phyloP scores from a whole-genome alignment of 2,329 filamentous ascomycete genomes.

The Colletotrichum tropicale region DNA sequence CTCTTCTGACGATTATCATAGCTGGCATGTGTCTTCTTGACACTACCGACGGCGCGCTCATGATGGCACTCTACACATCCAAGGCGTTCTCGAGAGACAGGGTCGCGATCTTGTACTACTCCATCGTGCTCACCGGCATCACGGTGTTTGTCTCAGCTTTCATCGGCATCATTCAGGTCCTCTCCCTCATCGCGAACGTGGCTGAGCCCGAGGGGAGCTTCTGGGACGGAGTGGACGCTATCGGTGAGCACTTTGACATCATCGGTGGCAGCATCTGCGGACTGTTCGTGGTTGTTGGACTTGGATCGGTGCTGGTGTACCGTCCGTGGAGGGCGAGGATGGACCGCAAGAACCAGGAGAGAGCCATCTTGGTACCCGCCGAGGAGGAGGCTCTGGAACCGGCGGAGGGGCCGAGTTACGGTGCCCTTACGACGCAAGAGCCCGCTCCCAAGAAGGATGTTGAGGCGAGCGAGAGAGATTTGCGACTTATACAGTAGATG shows the following conservation, averaged over 20 bases:
- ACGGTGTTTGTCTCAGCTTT: constrained; percentile 85
- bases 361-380: background rate
- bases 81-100: constrained; percentile 78
- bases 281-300: constrained; percentile 79
- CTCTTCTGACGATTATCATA: constrained; percentile 28
- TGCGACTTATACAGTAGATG: background rate
- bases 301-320: constrained; percentile 76
- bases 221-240: constrained; percentile 83
- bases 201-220: constrained; percentile 77
- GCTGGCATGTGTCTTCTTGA: constrained; percentile 96
- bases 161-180: constrained; percentile 84
- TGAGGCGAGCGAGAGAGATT: background rate
- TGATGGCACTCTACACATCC: constrained; percentile 92
- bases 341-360: constrained; percentile 30
- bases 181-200: constrained; percentile 79
- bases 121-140: constrained; percentile 81
- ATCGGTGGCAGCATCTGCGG: constrained; percentile 88
- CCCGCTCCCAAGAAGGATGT: background rate
- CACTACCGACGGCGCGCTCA: constrained; percentile 89
- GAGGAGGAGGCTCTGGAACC: constrained; percentile 11
- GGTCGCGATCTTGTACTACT: constrained; percentile 94
- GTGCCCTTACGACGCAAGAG: constrained; percentile 43
- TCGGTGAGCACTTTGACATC: constrained; percentile 83
- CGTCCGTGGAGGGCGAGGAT: constrained; percentile 73
- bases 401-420: constrained; percentile 53